Evolutionary conservation across 2,329 filamentous ascomycete species (phyloP).

Genomic region (Penicillium sp.): DNA sequence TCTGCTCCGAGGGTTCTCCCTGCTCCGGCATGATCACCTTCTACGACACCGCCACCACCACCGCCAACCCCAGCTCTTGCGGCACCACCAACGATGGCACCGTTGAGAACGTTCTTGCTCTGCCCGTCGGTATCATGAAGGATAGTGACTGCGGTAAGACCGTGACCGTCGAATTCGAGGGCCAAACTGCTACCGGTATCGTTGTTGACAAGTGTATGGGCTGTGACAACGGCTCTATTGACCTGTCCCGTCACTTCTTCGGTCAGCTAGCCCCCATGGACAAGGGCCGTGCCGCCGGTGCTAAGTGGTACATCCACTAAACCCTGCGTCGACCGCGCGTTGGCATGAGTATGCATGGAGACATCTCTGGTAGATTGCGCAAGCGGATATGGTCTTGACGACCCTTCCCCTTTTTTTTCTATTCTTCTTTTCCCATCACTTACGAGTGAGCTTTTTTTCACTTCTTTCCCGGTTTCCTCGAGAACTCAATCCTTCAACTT

Average conservation of each 20-base stretch:
- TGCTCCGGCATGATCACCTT: conserved; percentile 68
- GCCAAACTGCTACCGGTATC: conserved; percentile 57
- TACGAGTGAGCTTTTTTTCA: conserved; percentile 8
- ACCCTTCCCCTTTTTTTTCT: conserved; percentile 15
- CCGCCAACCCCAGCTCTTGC: conserved; percentile 53
- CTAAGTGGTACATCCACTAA: conserved; percentile 45
- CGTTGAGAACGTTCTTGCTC: conserved; percentile 64
- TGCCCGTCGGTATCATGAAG: conserved; percentile 64
- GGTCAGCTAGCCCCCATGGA: conserved; percentile 44
- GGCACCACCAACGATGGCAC: conserved; percentile 60
- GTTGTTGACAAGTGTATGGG: conserved; percentile 76
- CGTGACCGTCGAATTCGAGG: conserved; percentile 62
- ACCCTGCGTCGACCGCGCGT: conserved; percentile 21
- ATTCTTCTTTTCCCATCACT: conserved; percentile 11
- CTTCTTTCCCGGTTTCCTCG: conserved; percentile 19
- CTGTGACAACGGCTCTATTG: conserved; percentile 58
- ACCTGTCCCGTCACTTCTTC: conserved; percentile 61
- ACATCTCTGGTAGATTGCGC: conserved; percentile 28
- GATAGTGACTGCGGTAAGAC: conserved; percentile 70
- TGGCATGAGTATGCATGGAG: conserved; percentile 4
- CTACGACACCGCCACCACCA: conserved; percentile 66
- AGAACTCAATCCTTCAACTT: background rate
- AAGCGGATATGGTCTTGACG: conserved; percentile 20
- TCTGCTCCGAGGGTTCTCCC: conserved; percentile 28
- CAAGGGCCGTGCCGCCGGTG: conserved; percentile 44